Evolutionary conservation across 495 filamentous ascomycete species (phyloP), one percentile per base, ranked within the genome.

Genomic region (Aspergillus haitiensis): DNA sequence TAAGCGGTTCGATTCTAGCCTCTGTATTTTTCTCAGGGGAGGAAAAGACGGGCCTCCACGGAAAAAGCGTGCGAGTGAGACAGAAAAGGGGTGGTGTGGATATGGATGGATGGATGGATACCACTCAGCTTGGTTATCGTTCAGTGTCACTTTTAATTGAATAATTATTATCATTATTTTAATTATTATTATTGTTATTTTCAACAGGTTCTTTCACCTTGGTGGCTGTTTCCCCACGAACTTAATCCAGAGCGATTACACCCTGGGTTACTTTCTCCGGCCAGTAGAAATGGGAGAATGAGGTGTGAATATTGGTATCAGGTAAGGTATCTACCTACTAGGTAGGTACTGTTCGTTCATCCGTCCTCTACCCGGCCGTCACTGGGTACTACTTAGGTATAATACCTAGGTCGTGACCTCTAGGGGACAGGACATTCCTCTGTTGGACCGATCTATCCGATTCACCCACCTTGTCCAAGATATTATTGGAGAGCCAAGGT

Each of bases 401-500:
- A n/a, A n/a, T n/a, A n/a, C n/a, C n/a, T n/a, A n/a, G n/a, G n/a
- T n/a, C n/a, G n/a, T n/a, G n/a, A n/a, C n/a, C n/a, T n/a, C n/a
- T 9, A 12, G 16, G 35, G 52, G n/a, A n/a, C n/a, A 49, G 18
- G 13, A 33, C 55, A 33, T 49, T 37, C 33, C 44, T 15, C 34
- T 10, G 16, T 50, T 6, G 21, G 45, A 16, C 12, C 35, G 10
- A 12, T 13, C 12, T 15, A 33, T 11, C 40, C 15, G n/a, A n/a
- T 21, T 31, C 7, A 31, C 52, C 8, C 2, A 37, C 15, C 27
- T 44, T 35, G 18, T 10, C n/a, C 15, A 32, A 32, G 12, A 44
- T 44, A 55, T 50, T 50, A 50, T 44, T 55, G 52, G 44, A 55
- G 36, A 31, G 52, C 16, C 52, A 16, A 55, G 52, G 37, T 21